Evolutionary conservation across 192 early-diverging fungal species (phyloP), one percentile per base, ranked within the genome.

Genomic region (Pilobolus umbonatus): DNA sequence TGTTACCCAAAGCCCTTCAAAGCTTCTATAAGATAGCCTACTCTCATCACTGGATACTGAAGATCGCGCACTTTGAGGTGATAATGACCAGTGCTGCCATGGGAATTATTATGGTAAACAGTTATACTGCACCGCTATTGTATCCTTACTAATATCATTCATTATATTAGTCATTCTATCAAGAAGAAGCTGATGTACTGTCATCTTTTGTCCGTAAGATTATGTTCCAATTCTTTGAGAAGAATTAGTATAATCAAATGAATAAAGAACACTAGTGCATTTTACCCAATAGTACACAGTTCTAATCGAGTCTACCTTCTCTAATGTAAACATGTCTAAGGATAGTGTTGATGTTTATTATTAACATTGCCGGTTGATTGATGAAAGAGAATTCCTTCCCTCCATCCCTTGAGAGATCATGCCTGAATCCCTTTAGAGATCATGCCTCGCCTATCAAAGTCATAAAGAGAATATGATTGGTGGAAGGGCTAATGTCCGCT

Each of bases 1-100:
- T 87, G 3, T 61, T 90, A 15, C 90, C 90, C 5, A 89, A 89
- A 60, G 90, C 85, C 2, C 67, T 84, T 3, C 70, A 81, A 54
- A 78, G 74, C 36, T 62, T 87, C 32, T 92, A 86, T 69, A 68
- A 80, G 55, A 82, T 90, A 28, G 54, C 85, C 50, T 80, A 84
- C 29, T 71, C 79, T 42, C 74, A 79, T n/a, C 72, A 80, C 25
- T 72, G 66, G 69, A 74, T 90, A 42, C 51, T 72, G 46, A 72
- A 76, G 30, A 65, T 88, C 12, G 78, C 79, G 25, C 70, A 80
- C 30, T 81, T 84, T 65, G 88, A 90, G 22, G 76, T 88, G 4
- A 62, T 72, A 40, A 78, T 82, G 68, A 75, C 76, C 40, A 79
- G 80, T 25, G 71, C 62, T 22, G 81, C 85, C 12, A 87, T 87